Percentiles rank a stretch among this genome's conserved stretches.
Conservation (phyloP, 1,284 basidiomycete species). For the Dichomitus squalens region DNA sequence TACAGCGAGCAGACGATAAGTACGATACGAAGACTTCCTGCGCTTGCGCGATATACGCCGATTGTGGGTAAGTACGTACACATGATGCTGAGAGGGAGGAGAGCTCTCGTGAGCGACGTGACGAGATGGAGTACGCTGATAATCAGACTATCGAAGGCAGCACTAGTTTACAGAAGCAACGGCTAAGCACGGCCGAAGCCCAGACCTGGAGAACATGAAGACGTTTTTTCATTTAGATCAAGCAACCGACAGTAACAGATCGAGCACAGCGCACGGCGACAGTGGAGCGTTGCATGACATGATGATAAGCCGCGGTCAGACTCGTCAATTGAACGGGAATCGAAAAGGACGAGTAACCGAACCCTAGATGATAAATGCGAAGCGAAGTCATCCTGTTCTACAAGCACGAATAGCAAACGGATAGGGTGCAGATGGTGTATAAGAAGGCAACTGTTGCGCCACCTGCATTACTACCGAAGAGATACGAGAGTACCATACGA, state of each 20-base stretch:
- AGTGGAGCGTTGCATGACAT: too few species aligned
- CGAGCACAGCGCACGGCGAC: too few species aligned
- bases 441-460: slow-evolving; percentile 11
- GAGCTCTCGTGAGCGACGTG: too few species aligned
- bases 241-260: background rate
- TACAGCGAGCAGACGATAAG: too few species aligned
- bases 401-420: background rate
- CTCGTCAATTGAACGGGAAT: slow-evolving; percentile 11
- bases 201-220: too few species aligned
- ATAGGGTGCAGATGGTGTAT: background rate
- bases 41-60: too few species aligned
- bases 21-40: too few species aligned
- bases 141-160: background rate
- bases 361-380: slow-evolving; percentile 9
- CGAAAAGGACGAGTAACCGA: slow-evolving; percentile 4
- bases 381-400: background rate
- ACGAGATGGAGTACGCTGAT: too few species aligned
- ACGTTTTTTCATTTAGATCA: background rate
- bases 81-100: too few species aligned
- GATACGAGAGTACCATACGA: slow-evolving; percentile 9
- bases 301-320: slow-evolving; percentile 2
- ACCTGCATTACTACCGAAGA: slow-evolving; percentile 10
- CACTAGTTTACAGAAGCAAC: background rate
- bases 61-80: too few species aligned
- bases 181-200: too few species aligned